A percentile compares a stretch with the other conserved stretches of the same genome.
Conservation (phyloP, 169 alveolate genomes). For the Neospora caninum region DNA sequence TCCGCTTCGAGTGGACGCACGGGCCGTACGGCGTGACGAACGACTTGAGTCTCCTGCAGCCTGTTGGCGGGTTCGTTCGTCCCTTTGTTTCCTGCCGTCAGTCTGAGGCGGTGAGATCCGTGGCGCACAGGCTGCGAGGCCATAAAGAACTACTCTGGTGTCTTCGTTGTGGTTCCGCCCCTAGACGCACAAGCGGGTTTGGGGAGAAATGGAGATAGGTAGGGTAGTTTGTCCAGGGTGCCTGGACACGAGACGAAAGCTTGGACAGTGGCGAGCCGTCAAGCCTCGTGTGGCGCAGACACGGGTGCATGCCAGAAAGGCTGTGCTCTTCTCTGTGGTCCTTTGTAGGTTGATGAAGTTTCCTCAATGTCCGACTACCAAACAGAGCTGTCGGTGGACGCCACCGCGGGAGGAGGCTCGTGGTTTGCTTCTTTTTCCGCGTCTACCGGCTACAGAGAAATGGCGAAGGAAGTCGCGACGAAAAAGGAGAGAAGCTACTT, state of each 20-base stretch:
- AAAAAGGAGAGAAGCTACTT: conserved; percentile 76
- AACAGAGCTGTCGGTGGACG: conserved; percentile 80
- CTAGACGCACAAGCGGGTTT: too few relatives aligned
- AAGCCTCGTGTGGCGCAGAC: too few relatives aligned
- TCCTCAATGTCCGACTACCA: conserved; percentile 79
- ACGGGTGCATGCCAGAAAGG: too few relatives aligned
- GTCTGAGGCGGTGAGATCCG: conserved; percentile 80
- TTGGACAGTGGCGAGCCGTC: too few relatives aligned
- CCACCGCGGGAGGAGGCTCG: conserved; percentile 72
- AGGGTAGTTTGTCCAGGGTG: too few relatives aligned
- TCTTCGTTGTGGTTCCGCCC: too few relatives aligned
- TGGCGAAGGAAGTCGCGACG: conserved; percentile 73
- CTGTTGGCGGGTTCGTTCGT: conserved; percentile 82
- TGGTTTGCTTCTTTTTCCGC: conserved; percentile 81
- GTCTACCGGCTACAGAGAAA: conserved; percentile 79
- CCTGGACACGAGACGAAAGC: too few relatives aligned
- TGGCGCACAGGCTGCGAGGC: too few relatives aligned
- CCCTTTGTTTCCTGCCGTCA: conserved; percentile 84
- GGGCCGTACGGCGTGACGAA: conserved; percentile 73
- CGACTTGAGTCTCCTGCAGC: conserved; percentile 78
- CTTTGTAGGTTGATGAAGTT: conserved; percentile 60
- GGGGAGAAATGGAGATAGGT: too few relatives aligned
- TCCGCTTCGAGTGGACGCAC: conserved; percentile 67
- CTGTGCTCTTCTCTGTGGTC: too few relatives aligned
- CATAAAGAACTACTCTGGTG: too few relatives aligned